A percentile compares a stretch with the other conserved stretches of the same genome.
phyloP scores from a whole-genome alignment of 345 rosid species.

The Moricandia moricandioides region DNA sequence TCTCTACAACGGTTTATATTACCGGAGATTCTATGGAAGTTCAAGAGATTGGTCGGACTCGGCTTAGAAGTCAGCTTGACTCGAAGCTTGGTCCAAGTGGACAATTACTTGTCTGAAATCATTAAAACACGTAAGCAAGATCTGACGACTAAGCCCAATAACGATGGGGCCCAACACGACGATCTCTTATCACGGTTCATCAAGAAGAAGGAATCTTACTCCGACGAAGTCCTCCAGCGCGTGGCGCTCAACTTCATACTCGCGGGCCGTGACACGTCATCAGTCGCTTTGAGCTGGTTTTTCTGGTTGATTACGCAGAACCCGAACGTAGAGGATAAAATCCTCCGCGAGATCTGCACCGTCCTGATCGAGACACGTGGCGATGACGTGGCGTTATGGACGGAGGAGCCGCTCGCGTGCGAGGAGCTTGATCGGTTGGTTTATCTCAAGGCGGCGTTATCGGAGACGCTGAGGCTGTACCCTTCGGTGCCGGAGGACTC shows the following conservation, averaged over 20 bases:
- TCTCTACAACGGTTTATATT: slow-evolving; percentile 81
- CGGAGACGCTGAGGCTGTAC: slow-evolving; percentile 83
- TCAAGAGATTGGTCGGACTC: slow-evolving; percentile 67
- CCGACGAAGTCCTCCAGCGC: slow-evolving; percentile 73
- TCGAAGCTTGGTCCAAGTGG: slow-evolving; percentile 70
- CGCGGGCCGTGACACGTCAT: slow-evolving; percentile 97
- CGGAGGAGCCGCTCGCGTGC: slow-evolving; percentile 61
- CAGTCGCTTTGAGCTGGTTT: slow-evolving; percentile 92
- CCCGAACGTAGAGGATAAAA: slow-evolving; percentile 63
- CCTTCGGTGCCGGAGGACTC: slow-evolving; percentile 96
- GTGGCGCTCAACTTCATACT: slow-evolving; percentile 93
- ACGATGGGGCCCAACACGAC: slow-evolving; percentile 64
- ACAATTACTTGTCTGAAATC: slow-evolving; percentile 63
- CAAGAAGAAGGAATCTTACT: slow-evolving; percentile 81
- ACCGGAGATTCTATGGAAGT: slow-evolving; percentile 83
- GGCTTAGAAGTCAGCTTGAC: slow-evolving; percentile 83
- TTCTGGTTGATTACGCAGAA: slow-evolving; percentile 72
- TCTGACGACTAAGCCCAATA: slow-evolving; percentile 48
- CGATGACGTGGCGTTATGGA: slow-evolving; percentile 54
- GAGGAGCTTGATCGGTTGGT: slow-evolving; percentile 74
- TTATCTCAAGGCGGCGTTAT: slow-evolving; percentile 80
- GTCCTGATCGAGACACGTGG: slow-evolving; percentile 75
- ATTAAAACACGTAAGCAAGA: slow-evolving; percentile 71
- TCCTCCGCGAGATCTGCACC: slow-evolving; percentile 60
- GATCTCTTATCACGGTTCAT: slow-evolving; percentile 86